A percentile compares a stretch with the other conserved stretches of the same genome.
Evolutionary conservation across 176 grass and related monocot genomes (phyloP).

Genomic region (Carex myosuroides): DNA sequence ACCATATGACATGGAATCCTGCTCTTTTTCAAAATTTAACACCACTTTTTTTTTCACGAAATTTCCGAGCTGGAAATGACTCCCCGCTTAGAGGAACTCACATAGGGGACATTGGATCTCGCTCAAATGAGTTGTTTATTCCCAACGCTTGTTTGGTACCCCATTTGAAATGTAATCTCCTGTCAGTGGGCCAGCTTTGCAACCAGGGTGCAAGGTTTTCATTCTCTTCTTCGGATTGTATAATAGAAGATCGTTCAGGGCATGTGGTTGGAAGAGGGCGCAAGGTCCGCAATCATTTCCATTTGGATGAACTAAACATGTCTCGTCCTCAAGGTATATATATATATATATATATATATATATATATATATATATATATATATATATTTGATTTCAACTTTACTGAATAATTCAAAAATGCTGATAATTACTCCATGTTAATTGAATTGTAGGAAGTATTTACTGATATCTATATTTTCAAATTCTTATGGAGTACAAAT

Average conservation of each 20-base stretch:
- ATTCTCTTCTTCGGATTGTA: neutral
- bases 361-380: no score
- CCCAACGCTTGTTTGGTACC: neutral
- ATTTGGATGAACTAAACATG: neutral
- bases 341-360: neutral
- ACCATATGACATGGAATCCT: neutral
- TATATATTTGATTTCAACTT: neutral
- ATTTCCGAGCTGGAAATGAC: neutral
- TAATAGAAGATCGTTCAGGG: neutral
- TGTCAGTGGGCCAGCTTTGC: neutral
- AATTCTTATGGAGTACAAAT: no score
- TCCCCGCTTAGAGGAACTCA: neutral
- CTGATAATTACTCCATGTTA: neutral
- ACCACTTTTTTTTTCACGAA: neutral
- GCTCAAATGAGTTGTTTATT: neutral
- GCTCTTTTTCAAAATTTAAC: neutral
- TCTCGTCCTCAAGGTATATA: neutral
- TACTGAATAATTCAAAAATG: neutral
- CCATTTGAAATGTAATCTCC: neutral
- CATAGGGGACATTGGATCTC: neutral
- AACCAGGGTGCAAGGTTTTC: neutral
- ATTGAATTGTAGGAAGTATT: no score
- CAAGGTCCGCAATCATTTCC: neutral
- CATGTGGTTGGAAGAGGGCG: neutral
- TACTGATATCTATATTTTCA: no score